Base-by-base conservation (phyloP, 2,329 filamentous ascomycete species). In the Zopfia rhizophila region DNA sequence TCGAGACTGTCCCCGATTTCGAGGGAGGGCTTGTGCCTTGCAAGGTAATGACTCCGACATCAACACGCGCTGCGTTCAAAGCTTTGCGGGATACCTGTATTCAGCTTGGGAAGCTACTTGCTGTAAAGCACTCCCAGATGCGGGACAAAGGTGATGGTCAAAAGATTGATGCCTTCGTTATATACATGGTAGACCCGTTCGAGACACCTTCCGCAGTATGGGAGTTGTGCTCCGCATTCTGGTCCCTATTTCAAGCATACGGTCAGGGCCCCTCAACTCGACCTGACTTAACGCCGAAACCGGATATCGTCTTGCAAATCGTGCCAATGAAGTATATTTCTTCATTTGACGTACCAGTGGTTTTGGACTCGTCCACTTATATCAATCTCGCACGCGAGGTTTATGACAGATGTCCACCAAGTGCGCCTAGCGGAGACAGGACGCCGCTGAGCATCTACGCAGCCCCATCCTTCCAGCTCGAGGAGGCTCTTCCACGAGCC, bases 131-230 rank as follows among this genome's bases (percentile, higher is more conserved):
- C 62, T 65, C 54, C 4, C 63, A 68, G 25, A 62, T 69, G 45
- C 55, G 59, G n/a, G 65, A 67, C 18, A 64, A 68, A 29, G 61
- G 65, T 22, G 64, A 69, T n/a, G 38, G 66, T 13, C 66, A 79
- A 47, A 90, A 87, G 56, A 81, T 61, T 25, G 70, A 66, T 37
- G 72, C 74, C 2, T 72, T 91, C 47, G 88, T 94, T 12, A 78
- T 94, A 12, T 93, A 90, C 64, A 85, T 91, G 59, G 75, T 92
- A 25, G 90, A 92, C 68, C 83, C 84, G 1, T 85, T 88, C 3
- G 78, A 82, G 12, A 79, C 82, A 32, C 77, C 83, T 1, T 76
- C 78, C 4, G 82, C 86, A 19, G 38, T 44, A 74, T 90, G 61
- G 79, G 85, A 91, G 51, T 82, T 90, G 1, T 93, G 89, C 61